Evolutionary conservation across 805 yeast species (phyloP), one percentile per base, ranked within the genome.

Genomic region (Myxozyma kluyveri): DNA sequence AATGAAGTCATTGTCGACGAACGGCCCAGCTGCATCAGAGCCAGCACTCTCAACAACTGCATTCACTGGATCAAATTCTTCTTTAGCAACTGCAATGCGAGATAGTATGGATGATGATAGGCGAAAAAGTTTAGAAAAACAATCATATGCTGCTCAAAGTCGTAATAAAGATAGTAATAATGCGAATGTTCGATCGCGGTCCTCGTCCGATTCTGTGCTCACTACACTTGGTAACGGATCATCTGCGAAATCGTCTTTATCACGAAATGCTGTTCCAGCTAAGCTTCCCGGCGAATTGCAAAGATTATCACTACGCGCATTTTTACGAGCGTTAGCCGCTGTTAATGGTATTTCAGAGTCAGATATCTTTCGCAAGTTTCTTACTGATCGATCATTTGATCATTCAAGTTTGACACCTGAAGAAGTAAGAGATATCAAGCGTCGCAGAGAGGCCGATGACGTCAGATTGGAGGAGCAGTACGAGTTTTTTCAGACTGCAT

Each of bases 301-400:
- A 60, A 73, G 98, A 39, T 74, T 88, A 7, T 79, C 95, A 0
- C 72, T 91, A 41, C 74, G 97, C 42, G 86, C 88, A 0, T 91
- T 86, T 62, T 63, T 91, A 43, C 72, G 76, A 26, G 66, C 75
- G 1, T 67, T 90, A 17, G 63, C 78, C 7, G 70, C 75, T 31
- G 77, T 79, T 40, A 74, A 79, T 4, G 83, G 80, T 42, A 75
- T 88, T 0, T 72, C 81, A 0, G 75, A 76, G 45, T 77, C 82
- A 36, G 69, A 72, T 0, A 68, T 73, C 3, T 72, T 89, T 41
- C 65, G 72, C 24, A 74, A 74, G 22, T 90, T 90, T 63, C 57
- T 87, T 2, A 67, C 71, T 42, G 66, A 69, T 21, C 68, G 70
- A 6, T 65, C 70, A 5, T 73, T 80, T 38, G 17, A 36, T n/a